These are phyloP conservation scores for Syzygium aromaticum DNA, from an alignment of 345 rosid species.

Conservation along the genomic window DNA sequence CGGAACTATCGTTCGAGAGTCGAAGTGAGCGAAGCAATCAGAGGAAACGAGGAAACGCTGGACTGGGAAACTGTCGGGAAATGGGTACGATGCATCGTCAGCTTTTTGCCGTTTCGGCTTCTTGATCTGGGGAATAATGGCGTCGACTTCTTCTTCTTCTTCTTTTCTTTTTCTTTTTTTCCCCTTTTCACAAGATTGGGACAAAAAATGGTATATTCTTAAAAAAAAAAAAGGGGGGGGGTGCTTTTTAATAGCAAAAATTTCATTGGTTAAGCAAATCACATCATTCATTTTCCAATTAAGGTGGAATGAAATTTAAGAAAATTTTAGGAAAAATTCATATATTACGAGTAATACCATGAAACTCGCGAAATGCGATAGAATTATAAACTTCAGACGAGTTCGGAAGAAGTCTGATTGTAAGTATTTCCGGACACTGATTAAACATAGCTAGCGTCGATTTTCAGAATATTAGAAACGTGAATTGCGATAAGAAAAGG, in stretches of 20 bases:
- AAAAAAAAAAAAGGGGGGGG: no score
- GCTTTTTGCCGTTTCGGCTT: background rate
- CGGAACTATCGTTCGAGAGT: background rate
- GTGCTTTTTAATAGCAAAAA: background rate
- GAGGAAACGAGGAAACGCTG: background rate
- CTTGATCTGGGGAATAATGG: background rate
- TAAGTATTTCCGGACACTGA: background rate
- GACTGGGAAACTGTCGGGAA: background rate
- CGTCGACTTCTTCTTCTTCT: background rate
- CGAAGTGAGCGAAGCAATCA: background rate
- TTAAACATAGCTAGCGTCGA: background rate
- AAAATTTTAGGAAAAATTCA: background rate
- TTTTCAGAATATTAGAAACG: background rate
- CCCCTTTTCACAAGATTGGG: background rate
- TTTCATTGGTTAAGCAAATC: background rate
- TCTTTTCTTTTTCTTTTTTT: background rate
- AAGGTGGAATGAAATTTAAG: background rate
- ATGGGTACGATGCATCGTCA: background rate
- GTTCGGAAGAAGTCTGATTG: background rate
- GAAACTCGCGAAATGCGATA: fast-evolving
- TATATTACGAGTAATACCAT: background rate
- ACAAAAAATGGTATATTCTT: slow-evolving; percentile 1
- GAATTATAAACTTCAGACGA: background rate
- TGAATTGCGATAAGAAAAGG: background rate
- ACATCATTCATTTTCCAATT: background rate